Percentiles rank a stretch among this genome's conserved stretches.
Evolutionary conservation across 345 rosid species (phyloP).

Genomic region (Bretschneidera sinensis): DNA sequence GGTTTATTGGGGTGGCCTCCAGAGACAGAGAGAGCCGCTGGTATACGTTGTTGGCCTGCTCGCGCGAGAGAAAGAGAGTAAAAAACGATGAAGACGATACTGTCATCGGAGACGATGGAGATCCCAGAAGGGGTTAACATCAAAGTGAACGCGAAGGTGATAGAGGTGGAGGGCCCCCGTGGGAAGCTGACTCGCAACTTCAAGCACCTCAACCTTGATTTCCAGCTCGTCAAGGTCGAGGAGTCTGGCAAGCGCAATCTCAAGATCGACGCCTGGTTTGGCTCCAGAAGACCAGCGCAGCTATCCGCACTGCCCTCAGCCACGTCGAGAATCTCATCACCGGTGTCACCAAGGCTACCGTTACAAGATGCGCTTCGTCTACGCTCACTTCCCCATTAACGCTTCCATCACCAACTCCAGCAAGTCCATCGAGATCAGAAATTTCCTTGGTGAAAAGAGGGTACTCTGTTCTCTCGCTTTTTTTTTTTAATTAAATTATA

Average conservation of each 20-base stretch:
- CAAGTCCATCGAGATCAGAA: conserved; percentile 68
- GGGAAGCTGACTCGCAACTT: conserved; percentile 56
- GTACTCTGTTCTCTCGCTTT: no score
- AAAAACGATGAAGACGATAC: no score
- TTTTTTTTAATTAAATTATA: no score
- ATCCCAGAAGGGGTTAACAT: no score
- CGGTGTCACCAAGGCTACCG: conserved; percentile 64
- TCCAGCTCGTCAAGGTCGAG: conserved; percentile 45
- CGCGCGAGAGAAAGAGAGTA: no score
- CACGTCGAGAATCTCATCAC: conserved; percentile 64
- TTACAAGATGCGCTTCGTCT: conserved; percentile 84
- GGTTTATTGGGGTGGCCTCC: no score
- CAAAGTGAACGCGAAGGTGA: no score
- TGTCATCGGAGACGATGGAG: no score
- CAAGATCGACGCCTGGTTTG: conserved; percentile 61
- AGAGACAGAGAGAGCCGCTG: no score
- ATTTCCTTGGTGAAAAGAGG: conserved; percentile 65
- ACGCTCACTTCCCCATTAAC: conserved; percentile 81
- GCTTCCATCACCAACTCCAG: conserved; percentile 48
- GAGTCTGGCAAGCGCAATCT: conserved; percentile 46
- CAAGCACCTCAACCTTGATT: conserved; percentile 63
- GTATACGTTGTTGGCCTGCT: no score
- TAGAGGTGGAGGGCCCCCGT: conserved; percentile 57
- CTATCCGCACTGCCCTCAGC: conserved; percentile 62
- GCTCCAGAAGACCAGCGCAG: conserved; percentile 54